phyloP scores from a whole-genome alignment of 129 eudicot genomes.

The Tagetes erecta region DNA sequence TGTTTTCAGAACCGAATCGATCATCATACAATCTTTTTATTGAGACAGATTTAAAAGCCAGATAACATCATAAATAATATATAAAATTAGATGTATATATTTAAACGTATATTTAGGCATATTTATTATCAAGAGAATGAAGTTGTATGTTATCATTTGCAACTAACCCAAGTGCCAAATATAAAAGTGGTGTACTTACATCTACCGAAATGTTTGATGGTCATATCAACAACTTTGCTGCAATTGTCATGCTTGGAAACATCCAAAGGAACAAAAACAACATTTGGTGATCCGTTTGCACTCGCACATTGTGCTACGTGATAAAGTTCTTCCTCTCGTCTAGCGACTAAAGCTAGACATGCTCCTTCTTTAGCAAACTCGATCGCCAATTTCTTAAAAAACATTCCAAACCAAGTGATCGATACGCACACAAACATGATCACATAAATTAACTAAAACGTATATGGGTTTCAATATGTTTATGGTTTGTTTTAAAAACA shows the following conservation, averaged over 20 bases:
- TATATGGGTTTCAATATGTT: no score
- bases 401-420: no score
- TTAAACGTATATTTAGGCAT: not conserved
- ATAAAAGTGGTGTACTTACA: conserved; percentile 33
- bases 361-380: conserved; percentile 56
- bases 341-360: conserved; percentile 54
- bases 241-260: conserved; percentile 54
- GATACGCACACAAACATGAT: no score
- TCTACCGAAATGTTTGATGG: conserved; percentile 55
- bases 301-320: conserved; percentile 46
- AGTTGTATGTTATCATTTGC: not conserved
- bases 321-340: conserved; percentile 38
- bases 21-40: no score
- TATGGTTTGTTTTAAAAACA: no score
- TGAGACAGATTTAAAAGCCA: no score
- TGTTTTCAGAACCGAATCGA: no score
- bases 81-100: not conserved
- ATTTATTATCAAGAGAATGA: no score
- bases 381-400: conserved; percentile 30
- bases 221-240: conserved; percentile 33
- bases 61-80: no score
- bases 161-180: not conserved
- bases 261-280: conserved; percentile 41
- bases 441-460: no score
- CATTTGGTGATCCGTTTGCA: conserved; percentile 54